These are phyloP conservation scores for Botrytis squamosa DNA, from an alignment of 2,329 filamentous ascomycete genomes.

Conservation along the genomic window DNA sequence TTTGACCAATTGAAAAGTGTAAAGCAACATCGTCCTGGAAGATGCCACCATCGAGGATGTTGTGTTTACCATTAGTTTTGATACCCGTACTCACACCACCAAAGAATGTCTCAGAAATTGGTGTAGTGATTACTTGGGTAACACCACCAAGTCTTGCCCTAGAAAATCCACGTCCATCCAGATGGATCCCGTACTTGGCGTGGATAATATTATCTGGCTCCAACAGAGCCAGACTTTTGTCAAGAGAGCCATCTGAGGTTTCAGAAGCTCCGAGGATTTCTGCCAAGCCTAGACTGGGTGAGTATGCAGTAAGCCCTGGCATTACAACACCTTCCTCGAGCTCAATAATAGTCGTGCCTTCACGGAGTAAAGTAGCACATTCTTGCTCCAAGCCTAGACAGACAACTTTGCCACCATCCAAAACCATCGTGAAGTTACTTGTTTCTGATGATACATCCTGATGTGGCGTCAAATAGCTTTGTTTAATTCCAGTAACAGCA, in stretches of 20 bases:
- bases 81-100: conserved; percentile 47
- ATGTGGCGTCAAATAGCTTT: conserved; percentile 40
- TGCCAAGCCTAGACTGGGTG: conserved; percentile 48
- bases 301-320: conserved; percentile 51
- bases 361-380: conserved; percentile 36
- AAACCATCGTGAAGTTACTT: conserved; percentile 42
- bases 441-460: conserved; percentile 16
- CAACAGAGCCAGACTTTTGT: conserved; percentile 32
- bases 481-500: conserved; percentile 43
- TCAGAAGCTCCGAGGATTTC: conserved; percentile 48
- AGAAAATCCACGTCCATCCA: conserved; percentile 44
- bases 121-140: conserved; percentile 46
- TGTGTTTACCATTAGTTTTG: conserved; percentile 42
- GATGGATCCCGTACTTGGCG: conserved; percentile 44
- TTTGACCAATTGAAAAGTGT: conserved; percentile 44
- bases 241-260: conserved; percentile 49
- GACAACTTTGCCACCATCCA: conserved; percentile 43
- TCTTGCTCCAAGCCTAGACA: conserved; percentile 41
- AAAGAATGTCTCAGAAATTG: conserved; percentile 39
- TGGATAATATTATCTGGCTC: conserved; percentile 40
- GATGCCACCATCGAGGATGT: conserved; percentile 43
- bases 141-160: conserved; percentile 47
- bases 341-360: conserved; percentile 37
- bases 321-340: conserved; percentile 49
- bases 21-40: conserved; percentile 46